Evolutionary conservation across 2,329 filamentous ascomycete genomes (phyloP), one percentile per base, ranked within the genome.

Genomic region (Epichloe sibirici): DNA sequence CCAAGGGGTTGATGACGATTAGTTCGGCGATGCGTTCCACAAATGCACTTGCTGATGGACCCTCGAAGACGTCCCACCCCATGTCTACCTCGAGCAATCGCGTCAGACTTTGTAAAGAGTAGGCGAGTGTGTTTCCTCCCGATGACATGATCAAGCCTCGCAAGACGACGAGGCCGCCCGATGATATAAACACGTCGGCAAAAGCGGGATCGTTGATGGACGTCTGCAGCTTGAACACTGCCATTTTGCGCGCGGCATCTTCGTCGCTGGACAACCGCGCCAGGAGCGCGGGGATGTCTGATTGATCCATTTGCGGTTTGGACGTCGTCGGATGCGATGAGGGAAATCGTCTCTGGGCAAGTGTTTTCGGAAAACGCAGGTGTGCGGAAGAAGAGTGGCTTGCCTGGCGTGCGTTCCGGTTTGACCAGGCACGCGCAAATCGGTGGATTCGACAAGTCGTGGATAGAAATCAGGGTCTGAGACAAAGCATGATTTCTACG

Each of bases 241-340:
- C 93, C 88, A 97, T 96, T 71, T 98, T 98, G 64, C 90, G 88
- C 60, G 88, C 85, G 53, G 88, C 90, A 75, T 98, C 93, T 71
- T 95, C 81, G 61, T 84, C 79, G 70, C 81, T 83, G 42, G 78
- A 74, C 56, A 85, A 73, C 58, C 81, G 80, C 71, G 78, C 73
- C 60, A 85, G 73, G 59, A 85, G 75, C 66, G 78, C 77, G 48
- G 81, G 81, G 59, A 85, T 81, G 60, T 84, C 81, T 61, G 78
- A 79, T 70, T 83, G 81, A 63, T 85, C 81, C 81, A 85, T 81
- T 57, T 31, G 21, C 8, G 12, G 2, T 57, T 8, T 31, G 62
- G 55, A 35, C 7, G 15, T 48, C 13, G 50, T 39, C 23, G 45
- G n/a, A 25, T 17, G 45, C 5, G 43, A 34, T 31, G 37, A n/a